Base-by-base conservation (phyloP, 106 monocot species). In the Dendrobium huoshanense region DNA sequence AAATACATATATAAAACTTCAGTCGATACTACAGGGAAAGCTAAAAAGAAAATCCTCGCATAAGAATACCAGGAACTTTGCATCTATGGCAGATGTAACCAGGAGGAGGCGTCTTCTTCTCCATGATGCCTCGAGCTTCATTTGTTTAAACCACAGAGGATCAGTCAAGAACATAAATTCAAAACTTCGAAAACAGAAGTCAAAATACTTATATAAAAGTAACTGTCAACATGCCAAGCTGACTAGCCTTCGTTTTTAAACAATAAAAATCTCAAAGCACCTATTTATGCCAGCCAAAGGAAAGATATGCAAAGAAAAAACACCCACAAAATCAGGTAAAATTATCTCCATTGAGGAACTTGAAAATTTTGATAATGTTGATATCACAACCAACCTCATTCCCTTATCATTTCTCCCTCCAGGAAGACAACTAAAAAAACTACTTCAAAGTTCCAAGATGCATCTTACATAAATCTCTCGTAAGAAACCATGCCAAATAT, bases 51-150 rank as follows among this genome's bases (percentile, higher is more conserved):
- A 61, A 31, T 31, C 31, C 4, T 61, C 61, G n/a, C n/a, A 4
- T 20, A 70, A 31, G 9, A 70, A 70, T 51, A 92, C 98, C 98
- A 41, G 95, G 88, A 24, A 93, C 82, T 87, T 99, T 99, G 89
- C 98, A 99, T 88, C 98, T 87, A 67, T 99, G 92, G 78, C 98
- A 99, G 77, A 95, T 84, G 81, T 99, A 99, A 15, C 98, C 98
- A 79, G 85, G 81, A 54, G 98, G 98, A 72, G 98, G 98, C 24
- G 86, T 91, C 86, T 89, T 92, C 33, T 89, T 85, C 59, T 92
- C 91, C 67, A 93, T 64, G 20, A 82, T 83, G 67, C 88, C 88
- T 68, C 92, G 84, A 15, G 89, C 92, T 89, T 82, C 77, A 88
- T 45, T 73, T 49, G 29, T 33, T 37, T 0, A 61, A 70, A 70